Percentiles rank a stretch among this genome's conserved stretches.
phyloP scores from a whole-genome alignment of 352 stramenopile species.

The Phytophthora pini region DNA sequence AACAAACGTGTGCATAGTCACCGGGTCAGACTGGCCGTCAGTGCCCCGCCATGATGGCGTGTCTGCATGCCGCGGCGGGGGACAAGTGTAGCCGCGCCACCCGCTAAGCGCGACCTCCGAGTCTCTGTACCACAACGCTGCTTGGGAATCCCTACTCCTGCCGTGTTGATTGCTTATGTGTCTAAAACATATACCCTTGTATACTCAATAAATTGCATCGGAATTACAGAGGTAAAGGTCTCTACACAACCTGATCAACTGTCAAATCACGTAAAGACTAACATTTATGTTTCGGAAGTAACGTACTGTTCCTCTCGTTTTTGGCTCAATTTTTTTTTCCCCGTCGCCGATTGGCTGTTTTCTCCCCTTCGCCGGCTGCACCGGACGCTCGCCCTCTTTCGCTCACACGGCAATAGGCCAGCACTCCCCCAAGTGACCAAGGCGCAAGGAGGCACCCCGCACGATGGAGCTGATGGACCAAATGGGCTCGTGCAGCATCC shows the following conservation, averaged over 20 bases:
- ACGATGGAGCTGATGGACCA: constrained; percentile 40
- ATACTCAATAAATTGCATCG: not conserved
- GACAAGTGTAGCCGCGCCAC: constrained; percentile 5
- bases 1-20: constrained; percentile 3
- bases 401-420: constrained; percentile 18
- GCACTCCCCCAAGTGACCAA: constrained; percentile 1
- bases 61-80: constrained; percentile 11
- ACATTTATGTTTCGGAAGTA: too few species aligned
- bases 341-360: constrained; percentile 15
- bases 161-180: not conserved
- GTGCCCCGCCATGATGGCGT: constrained; percentile 8
- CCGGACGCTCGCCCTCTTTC: constrained; percentile 21
- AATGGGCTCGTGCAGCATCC: constrained; percentile 56
- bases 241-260: too few species aligned
- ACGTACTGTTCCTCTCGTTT: too few species aligned
- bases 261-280: too few species aligned
- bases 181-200: not conserved
- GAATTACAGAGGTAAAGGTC: too few species aligned
- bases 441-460: not conserved
- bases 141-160: not conserved
- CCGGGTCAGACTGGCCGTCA: not conserved
- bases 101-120: not conserved
- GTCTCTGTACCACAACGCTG: constrained; percentile 10
- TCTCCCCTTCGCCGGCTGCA: constrained; percentile 5
- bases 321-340: constrained; percentile 13